Base-by-base conservation (phyloP, 352 stramenopile species). In the Phytophthora rubi region DNA sequence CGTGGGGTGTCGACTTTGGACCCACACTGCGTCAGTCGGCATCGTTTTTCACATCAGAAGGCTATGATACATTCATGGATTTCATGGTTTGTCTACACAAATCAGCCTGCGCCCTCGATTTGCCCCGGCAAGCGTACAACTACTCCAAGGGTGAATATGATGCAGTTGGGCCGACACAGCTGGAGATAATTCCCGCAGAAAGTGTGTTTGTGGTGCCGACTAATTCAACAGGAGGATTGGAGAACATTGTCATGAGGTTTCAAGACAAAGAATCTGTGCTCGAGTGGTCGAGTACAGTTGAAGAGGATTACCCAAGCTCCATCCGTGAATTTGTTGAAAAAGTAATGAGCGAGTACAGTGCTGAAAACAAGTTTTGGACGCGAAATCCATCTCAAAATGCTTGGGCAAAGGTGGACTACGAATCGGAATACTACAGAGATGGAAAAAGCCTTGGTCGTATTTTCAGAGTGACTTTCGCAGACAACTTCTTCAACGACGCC, bases 1-100 rank as follows among this genome's bases (percentile, higher is more conserved):
- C 6, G 7, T 70, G 55, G 54, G 62, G 57, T 23, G 53, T 62
- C 10, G 54, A 70, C 26, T 23, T 74, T 35, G 67, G 54, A 33
- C 30, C 61, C 10, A 55, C 6, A 39, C 42, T 85, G 8, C 68
- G 53, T 0, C 37, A 78, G n/a, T 65, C 81, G 0, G 45, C 56
- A 15, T 18, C 18, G 5, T 85, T 77, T 45, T 82, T 86, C 48
- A 77, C 74, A 3, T 26, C 26, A 0, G 33, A 72, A n/a, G 68
- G 74, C 0, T 84, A 74, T 52, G 52, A 44, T 8, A 71, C 70
- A 5, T 71, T 82, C 23, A 60, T 71, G n/a, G 58, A 49, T 15
- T 59, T 86, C 7, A 51, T 85, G 9, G 45, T 42, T 3, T 89
- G 79, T 66, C 32, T 82, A 32, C 65, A 66, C 0, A 68, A 39